Percentiles rank a stretch among this genome's conserved stretches.
Conservation (phyloP, 768 basidiomycete genomes). For the Leucosporidium yakuticum region DNA sequence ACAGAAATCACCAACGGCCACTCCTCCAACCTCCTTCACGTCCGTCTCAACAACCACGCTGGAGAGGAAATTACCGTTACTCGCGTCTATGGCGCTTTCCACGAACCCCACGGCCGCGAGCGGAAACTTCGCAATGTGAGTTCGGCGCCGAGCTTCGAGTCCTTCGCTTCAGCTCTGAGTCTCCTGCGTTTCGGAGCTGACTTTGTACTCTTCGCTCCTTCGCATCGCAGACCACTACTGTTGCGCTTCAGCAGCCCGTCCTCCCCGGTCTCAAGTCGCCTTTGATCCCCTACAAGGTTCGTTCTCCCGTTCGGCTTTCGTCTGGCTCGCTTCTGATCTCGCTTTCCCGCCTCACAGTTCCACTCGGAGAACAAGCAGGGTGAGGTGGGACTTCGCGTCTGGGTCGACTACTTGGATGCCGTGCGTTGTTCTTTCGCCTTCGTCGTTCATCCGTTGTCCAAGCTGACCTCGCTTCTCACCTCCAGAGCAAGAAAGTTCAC, state of each 20-base stretch:
- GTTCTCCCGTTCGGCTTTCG: not conserved
- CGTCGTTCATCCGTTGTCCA: too few relatives aligned
- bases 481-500: slow-evolving; percentile 9
- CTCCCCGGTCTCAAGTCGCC: slow-evolving; percentile 4
- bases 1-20: slow-evolving; percentile 15
- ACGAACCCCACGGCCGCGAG: slow-evolving; percentile 6
- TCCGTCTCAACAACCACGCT: slow-evolving; percentile 13
- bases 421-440: slow-evolving; percentile 5
- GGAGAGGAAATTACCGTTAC: slow-evolving; percentile 1
- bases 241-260: not conserved
- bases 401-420: slow-evolving; percentile 19
- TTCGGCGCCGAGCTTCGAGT: not conserved
- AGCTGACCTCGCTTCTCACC: accelerated
- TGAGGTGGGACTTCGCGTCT: slow-evolving; percentile 26
- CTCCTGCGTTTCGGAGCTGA: not conserved
- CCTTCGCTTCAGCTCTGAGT: not conserved
- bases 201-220: too few relatives aligned
- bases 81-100: slow-evolving; percentile 5
- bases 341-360: too few relatives aligned
- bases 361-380: slow-evolving; percentile 24
- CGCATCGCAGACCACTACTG: slow-evolving; percentile 5
- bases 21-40: not conserved
- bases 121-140: slow-evolving; percentile 4
- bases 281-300: slow-evolving; percentile 16
- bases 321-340: not conserved